Percentiles rank a stretch among this genome's conserved stretches.
Evolutionary conservation across 208 protist species (phyloP).

Genomic region (Wallacemonas sp.): DNA sequence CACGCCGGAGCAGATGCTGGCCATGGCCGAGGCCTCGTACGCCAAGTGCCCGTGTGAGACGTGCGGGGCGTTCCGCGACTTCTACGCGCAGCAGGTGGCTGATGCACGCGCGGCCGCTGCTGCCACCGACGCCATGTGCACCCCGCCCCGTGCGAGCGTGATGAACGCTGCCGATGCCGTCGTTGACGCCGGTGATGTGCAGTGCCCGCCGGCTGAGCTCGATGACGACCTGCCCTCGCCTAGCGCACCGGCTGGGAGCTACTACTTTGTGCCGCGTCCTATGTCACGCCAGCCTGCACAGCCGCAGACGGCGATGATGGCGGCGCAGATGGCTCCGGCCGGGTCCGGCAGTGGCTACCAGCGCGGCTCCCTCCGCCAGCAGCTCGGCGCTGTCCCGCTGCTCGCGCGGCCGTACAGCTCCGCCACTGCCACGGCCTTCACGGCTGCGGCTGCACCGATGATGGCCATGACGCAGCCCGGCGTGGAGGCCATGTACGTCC

Average conservation of each 20-base stretch:
- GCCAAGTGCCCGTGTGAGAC: slow-evolving; percentile 49
- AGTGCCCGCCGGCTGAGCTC: background rate
- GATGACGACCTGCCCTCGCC: slow-evolving; percentile 13
- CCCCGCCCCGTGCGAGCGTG: no score
- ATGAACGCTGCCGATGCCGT: background rate
- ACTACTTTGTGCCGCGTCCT: slow-evolving; percentile 12
- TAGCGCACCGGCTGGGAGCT: slow-evolving; percentile 4
- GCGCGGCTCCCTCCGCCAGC: slow-evolving; percentile 9
- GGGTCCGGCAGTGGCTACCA: background rate
- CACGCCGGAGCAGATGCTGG: slow-evolving; percentile 27
- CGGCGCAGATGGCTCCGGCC: background rate
- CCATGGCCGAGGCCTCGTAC: slow-evolving; percentile 27
- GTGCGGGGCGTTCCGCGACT: slow-evolving; percentile 44
- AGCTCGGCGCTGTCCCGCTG: slow-evolving; percentile 3
- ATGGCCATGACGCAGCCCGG: no score
- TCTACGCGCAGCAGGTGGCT: slow-evolving; percentile 24
- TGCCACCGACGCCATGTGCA: background rate
- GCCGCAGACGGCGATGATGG: background rate
- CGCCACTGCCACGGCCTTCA: background rate
- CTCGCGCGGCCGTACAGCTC: background rate
- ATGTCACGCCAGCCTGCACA: background rate
- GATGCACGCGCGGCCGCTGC: background rate
- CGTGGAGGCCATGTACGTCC: no score
- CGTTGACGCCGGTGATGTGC: slow-evolving; percentile 1
- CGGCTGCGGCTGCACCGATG: background rate